These are phyloP conservation scores for Cryptosporidium muris DNA, from an alignment of 169 alveolate species.

Conservation along the genomic window DNA sequence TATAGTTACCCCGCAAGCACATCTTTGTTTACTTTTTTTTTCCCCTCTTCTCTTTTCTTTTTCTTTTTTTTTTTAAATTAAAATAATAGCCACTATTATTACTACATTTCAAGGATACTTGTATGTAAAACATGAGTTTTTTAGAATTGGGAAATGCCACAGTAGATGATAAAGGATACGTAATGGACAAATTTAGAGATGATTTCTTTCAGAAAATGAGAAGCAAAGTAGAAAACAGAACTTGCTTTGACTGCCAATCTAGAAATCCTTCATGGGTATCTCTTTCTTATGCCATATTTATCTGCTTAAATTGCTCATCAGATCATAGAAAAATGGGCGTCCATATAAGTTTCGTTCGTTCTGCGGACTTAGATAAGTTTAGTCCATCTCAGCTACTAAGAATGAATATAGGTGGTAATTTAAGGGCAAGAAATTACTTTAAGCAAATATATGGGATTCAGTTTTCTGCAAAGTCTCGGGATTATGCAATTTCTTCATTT, in stretches of 20 bases:
- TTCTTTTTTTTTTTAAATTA: no score
- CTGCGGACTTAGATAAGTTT: constrained; percentile 90
- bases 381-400: constrained; percentile 84
- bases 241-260: constrained; percentile 94
- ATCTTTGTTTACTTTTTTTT: no score
- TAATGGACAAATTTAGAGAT: constrained; percentile 80
- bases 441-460: constrained; percentile 17
- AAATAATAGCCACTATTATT: no score
- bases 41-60: no score
- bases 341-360: constrained; percentile 93
- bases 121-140: constrained; percentile 24
- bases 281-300: constrained; percentile 91
- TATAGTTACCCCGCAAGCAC: no score
- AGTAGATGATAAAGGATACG: constrained; percentile 84
- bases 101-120: background rate
- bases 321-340: constrained; percentile 95
- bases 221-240: constrained; percentile 79
- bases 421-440: constrained; percentile 47
- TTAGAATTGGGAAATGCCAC: constrained; percentile 69
- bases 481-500: constrained; percentile 22
- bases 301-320: constrained; percentile 96
- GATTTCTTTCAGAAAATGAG: constrained; percentile 78
- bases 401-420: constrained; percentile 77
- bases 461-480: constrained; percentile 36
- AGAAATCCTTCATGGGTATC: constrained; percentile 97